These are phyloP conservation scores for Phytophthora cactorum DNA, from an alignment of 352 stramenopile genomes.

Conservation along the genomic window DNA sequence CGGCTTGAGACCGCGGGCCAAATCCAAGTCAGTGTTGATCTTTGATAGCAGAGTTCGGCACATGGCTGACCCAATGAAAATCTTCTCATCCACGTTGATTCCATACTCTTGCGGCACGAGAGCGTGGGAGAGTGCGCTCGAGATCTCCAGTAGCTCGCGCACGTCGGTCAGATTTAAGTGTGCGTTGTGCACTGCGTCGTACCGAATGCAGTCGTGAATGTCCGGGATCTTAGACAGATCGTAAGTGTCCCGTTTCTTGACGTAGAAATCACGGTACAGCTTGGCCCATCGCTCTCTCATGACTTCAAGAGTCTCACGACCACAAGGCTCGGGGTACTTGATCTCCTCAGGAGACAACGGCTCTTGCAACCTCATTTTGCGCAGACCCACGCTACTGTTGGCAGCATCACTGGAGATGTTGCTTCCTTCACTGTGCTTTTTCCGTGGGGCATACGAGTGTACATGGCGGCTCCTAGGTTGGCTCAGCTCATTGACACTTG, in stretches of 20 bases:
- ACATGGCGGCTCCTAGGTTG: slow-evolving; percentile 54
- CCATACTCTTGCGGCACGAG: slow-evolving; percentile 90
- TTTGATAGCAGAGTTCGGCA: slow-evolving; percentile 89
- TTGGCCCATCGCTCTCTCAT: slow-evolving; percentile 94
- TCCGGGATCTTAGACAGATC: slow-evolving; percentile 98
- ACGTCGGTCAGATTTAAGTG: slow-evolving; percentile 94
- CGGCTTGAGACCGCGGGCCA: slow-evolving; percentile 62
- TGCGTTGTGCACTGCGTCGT: slow-evolving; percentile 98
- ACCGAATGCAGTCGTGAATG: slow-evolving; percentile 98
- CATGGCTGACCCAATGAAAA: slow-evolving; percentile 88
- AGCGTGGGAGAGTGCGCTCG: slow-evolving; percentile 91
- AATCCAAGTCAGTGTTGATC: slow-evolving; percentile 87
- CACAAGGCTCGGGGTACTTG: slow-evolving; percentile 83
- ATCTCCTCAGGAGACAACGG: slow-evolving; percentile 57
- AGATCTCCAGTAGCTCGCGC: slow-evolving; percentile 95
- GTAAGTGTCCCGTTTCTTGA: slow-evolving; percentile 92
- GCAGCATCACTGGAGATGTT: slow-evolving; percentile 46
- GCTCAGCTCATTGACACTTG: slow-evolving; percentile 68
- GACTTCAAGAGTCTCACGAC: slow-evolving; percentile 84
- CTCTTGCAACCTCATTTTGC: slow-evolving; percentile 33
- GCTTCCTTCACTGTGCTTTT: slow-evolving; percentile 41
- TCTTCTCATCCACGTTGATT: slow-evolving; percentile 89
- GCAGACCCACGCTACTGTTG: slow-evolving; percentile 40
- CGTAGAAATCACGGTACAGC: slow-evolving; percentile 97
- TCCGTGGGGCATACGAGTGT: slow-evolving; percentile 59